Base-by-base conservation (phyloP, 2,329 filamentous ascomycete genomes). In the Peltaster fructicola region DNA sequence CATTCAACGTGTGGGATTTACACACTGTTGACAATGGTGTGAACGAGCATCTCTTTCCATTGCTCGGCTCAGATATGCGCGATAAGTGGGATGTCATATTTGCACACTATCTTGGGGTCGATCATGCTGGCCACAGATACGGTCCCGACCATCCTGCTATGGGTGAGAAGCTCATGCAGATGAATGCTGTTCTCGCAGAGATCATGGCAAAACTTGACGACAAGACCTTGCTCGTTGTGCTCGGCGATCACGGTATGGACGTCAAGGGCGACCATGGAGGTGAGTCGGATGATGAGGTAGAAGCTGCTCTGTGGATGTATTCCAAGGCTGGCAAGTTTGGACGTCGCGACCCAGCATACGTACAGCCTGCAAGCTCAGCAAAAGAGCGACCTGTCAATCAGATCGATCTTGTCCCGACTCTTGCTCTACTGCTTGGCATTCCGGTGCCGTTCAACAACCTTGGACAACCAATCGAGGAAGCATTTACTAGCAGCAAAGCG, bases 221-320 rank as follows among this genome's bases (percentile, higher is more conserved):
- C 26, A 59, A 80, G 27, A 98, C 88, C 0, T 58, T 98, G 12
- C 58, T 98, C 17, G 71, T 98, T 11, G 78, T 98, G 8, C 91
- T 98, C 81, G 88, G 88, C n/a, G 88, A 98, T 47, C 88, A 98
- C 45, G 88, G 88, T 7, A 98, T 98, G 88, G 88, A 98, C 50
- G 61, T 68, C 32, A 95, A 98, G 55, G 88, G 88, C 10, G 88
- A 98, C 38, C 88, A 98, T 45, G 88, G 88, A n/a, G 88, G 88
- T 27, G 88, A 98, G 56, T 93, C 85, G 15, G 80, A 93, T 38
- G 82, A 95, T 35, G 88, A 98, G 49, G 69, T 98, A 5, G 73
- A 98, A 50, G 82, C 88, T 28, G 82, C 88, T 2, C 52, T 98
- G 22, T 98, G 88, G 85, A 91, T 98, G 82, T 98, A 95, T 50